Percentiles rank a stretch among this genome's conserved stretches.
Conservation (phyloP, 1,139 yeast genomes). For the Candida buenavistaensis region DNA sequence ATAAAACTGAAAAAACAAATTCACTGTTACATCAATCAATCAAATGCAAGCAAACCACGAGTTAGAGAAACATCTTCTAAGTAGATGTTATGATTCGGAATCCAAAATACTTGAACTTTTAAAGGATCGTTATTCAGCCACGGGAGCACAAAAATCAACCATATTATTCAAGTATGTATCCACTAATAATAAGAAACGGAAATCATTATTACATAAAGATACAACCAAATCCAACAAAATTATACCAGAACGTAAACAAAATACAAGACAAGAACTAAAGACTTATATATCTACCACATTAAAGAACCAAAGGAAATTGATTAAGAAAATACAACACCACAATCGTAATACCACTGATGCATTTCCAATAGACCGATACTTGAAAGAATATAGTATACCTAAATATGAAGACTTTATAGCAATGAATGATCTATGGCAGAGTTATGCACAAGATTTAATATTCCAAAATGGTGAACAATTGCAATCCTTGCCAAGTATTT, state of each 20-base stretch:
- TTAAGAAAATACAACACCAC: conserved; percentile 31
- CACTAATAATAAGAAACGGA: conserved; percentile 14
- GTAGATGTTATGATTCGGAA: conserved; percentile 47
- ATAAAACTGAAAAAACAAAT: too few relatives aligned
- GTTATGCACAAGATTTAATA: conserved; percentile 59
- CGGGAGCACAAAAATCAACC: conserved; percentile 62
- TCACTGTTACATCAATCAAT: too few relatives aligned
- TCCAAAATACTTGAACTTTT: conserved; percentile 50
- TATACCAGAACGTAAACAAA: conserved; percentile 20
- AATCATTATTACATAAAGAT: conserved; percentile 21
- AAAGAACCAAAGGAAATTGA: conserved; percentile 37
- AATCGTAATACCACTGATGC: conserved; percentile 20
- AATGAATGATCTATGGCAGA: conserved; percentile 61
- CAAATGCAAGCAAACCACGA: conserved; percentile 21
- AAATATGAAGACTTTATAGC: conserved; percentile 52
- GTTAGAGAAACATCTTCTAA: conserved; percentile 53
- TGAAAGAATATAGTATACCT: conserved; percentile 44
- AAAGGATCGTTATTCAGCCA: conserved; percentile 53
- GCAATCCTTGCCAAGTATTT: conserved; percentile 22
- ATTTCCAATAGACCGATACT: conserved; percentile 28
- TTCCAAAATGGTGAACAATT: conserved; percentile 22
- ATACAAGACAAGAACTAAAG: conserved; percentile 48
- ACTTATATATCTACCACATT: conserved; percentile 39
- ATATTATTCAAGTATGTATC: conserved; percentile 32
- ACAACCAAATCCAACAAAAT: conserved; percentile 10